Evolutionary conservation across 176 grass and related monocot genomes (phyloP).

Genomic region (Cocos nucifera): DNA sequence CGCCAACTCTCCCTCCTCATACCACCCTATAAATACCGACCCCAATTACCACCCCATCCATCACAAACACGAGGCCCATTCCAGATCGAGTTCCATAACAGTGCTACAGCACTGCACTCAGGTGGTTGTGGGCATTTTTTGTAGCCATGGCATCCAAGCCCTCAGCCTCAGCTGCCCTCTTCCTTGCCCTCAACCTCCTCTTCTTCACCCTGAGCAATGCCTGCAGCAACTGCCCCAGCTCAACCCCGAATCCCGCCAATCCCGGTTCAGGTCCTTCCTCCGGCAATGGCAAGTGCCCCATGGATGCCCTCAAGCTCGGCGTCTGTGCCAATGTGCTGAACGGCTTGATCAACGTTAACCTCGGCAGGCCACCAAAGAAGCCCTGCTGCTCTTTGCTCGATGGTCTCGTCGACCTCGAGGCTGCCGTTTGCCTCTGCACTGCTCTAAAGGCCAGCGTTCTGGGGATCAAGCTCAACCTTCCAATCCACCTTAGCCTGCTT

Average conservation of each 20-base stretch:
- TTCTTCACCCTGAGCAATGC: constrained; percentile 25
- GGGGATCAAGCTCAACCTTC: constrained; percentile 23
- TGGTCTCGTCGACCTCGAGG: constrained; percentile 28
- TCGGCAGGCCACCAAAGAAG: constrained; percentile 6
- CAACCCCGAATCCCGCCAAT: not conserved
- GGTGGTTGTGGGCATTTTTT: not conserved
- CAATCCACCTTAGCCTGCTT: constrained; percentile 29
- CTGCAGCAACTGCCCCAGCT: constrained; percentile 13
- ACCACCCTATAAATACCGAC: too few relatives aligned
- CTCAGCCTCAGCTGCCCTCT: constrained; percentile 14
- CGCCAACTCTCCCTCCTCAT: too few relatives aligned
- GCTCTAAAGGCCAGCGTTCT: constrained; percentile 20
- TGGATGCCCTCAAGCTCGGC: constrained; percentile 18
- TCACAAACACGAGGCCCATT: too few relatives aligned
- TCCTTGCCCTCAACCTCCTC: constrained; percentile 26
- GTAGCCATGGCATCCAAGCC: constrained; percentile 24
- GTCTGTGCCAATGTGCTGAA: constrained; percentile 26
- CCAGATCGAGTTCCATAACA: too few relatives aligned
- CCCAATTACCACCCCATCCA: too few relatives aligned
- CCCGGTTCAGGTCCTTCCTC: not conserved
- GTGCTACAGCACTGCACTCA: too few relatives aligned
- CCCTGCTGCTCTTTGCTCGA: constrained; percentile 21
- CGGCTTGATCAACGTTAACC: constrained; percentile 7
- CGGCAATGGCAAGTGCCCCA: constrained; percentile 9
- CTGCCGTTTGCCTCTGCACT: constrained; percentile 29